Evolutionary conservation across 345 rosid species (phyloP), one percentile per base, ranked within the genome.

Genomic region (Moricandia moricandioides): DNA sequence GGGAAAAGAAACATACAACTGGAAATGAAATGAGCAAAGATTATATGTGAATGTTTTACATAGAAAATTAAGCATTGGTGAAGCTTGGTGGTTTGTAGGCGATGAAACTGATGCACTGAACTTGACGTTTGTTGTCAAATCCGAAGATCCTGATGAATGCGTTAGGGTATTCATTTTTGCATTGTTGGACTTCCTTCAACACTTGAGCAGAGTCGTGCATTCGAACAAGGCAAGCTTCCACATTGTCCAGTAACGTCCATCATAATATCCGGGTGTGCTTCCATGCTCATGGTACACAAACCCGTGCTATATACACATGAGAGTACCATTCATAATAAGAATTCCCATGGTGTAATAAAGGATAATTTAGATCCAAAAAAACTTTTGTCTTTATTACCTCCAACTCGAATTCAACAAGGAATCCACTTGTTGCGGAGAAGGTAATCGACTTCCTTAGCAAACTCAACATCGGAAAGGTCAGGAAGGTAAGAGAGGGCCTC

Each of bases 21-120:
- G 60, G 61, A 57, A 70, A 70, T 7, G 76, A 70, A 56, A 77
- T 61, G 67, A 64, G 65, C 5, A 76, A 29, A 69, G 43, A 60
- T 16, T 10, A 68, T 4, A 62, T 69, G 56, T n/a, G 75, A 62
- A 30, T 52, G 35, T 67, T 47, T 58, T 14, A 27, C 27, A 49
- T 52, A 60, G 24, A 2, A 2, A 75, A 12, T 70, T 76, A 45
- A 45, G 52, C 52, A 45, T 6, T 16, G 17, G 52, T 45, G 17
- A 45, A 45, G 52, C 52, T 45, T 45, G 52, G 52, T 45, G 52
- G 52, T 6, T 45, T 45, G 52, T 45, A 45, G 17, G 52, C 52
- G 52, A 45, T 45, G 52, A 45, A 45, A 45, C 52, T 45, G 52
- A 45, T 45, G 52, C 52, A 45, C 52, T 45, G 52, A 1, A 45